Evolutionary conservation across 306 rosid species (phyloP).

Genomic region (Vicia villosa): DNA sequence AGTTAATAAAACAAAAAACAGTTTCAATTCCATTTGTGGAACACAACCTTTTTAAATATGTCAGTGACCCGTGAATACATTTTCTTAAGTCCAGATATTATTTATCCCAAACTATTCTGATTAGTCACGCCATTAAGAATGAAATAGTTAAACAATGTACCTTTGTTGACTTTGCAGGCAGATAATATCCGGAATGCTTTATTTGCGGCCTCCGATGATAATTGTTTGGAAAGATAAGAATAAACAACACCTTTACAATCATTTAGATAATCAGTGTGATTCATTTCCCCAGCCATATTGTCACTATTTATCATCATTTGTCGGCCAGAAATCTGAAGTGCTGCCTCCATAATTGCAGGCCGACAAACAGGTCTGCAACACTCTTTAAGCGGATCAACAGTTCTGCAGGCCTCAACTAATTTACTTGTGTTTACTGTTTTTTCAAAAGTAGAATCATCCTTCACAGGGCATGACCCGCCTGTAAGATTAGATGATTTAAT

Average conservation of each 20-base stretch:
- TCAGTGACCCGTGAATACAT: background rate
- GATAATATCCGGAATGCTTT: conserved; percentile 82
- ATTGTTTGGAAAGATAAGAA: conserved; percentile 78
- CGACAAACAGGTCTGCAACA: conserved; percentile 95
- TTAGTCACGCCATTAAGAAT: conserved; percentile 13
- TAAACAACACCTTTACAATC: conserved; percentile 95
- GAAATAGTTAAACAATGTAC: conserved; percentile 37
- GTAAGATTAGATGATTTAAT: conserved; percentile 79
- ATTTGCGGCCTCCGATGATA: conserved; percentile 65
- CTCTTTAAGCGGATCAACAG: conserved; percentile 94
- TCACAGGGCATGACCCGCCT: conserved; percentile 90
- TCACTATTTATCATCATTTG: conserved; percentile 54
- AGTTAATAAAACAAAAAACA: conserved; percentile 6
- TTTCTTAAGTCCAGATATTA: background rate
- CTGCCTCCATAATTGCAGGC: conserved; percentile 91
- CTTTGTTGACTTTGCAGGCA: conserved; percentile 98
- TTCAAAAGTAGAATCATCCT: conserved; percentile 72
- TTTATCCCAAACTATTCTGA: background rate
- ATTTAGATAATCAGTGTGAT: conserved; percentile 66
- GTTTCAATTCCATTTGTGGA: conserved; percentile 9
- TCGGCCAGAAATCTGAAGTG: conserved; percentile 77
- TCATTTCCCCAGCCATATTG: conserved; percentile 54
- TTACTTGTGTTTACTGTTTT: conserved; percentile 75
- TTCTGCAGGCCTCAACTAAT: conserved; percentile 83
- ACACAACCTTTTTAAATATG: conserved; percentile 6